These are phyloP conservation scores for Salvia rosmarinus DNA, from an alignment of 257 asterid genomes.

Conservation along the genomic window DNA sequence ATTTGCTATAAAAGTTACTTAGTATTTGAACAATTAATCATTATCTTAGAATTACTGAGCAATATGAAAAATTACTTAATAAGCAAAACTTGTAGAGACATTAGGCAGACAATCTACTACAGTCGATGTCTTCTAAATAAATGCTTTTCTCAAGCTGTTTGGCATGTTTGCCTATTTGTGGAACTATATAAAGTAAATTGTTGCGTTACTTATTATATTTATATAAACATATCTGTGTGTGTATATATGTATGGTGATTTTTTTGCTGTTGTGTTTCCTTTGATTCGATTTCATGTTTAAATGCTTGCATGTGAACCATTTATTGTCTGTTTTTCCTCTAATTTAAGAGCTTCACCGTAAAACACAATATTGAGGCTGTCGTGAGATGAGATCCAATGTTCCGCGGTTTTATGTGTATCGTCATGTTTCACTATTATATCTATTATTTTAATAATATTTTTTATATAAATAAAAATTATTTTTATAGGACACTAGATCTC, in stretches of 20 bases:
- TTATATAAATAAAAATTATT: no score
- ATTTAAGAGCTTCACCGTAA: neutral
- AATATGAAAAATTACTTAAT: neutral
- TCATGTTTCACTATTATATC: no score
- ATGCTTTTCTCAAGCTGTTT: neutral
- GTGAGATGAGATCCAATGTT: no score
- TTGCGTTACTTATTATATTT: neutral
- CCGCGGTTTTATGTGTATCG: no score
- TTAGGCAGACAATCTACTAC: constrained; percentile 18
- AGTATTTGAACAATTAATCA: neutral
- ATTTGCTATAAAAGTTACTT: neutral
- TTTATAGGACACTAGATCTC: no score
- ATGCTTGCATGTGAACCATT: neutral
- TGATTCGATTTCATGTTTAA: neutral
- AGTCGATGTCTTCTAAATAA: constrained; percentile 17
- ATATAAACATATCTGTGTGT: neutral
- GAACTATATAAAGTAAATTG: constrained; percentile 1
- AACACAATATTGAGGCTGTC: no score
- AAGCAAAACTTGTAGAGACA: neutral
- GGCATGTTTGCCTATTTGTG: constrained; percentile 21
- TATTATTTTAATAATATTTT: no score
- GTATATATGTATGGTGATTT: neutral
- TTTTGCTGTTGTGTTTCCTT: neutral
- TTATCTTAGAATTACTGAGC: neutral
- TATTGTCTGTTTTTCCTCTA: neutral